Evolutionary conservation across 179 eudicot genomes (phyloP).

Genomic region (Silene noctiflora): DNA sequence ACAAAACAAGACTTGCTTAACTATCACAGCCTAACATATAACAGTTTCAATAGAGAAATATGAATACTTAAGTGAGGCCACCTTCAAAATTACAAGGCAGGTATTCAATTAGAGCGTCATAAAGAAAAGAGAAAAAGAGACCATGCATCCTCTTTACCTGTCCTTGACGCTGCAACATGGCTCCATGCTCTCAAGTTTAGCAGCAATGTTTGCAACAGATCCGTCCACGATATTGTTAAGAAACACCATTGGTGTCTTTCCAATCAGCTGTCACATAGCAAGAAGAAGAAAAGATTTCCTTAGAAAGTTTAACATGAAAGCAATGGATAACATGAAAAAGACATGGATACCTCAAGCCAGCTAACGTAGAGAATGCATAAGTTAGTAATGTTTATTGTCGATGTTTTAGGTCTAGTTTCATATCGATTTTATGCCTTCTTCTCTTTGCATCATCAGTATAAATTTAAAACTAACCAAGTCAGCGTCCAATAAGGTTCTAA

Average conservation of each 20-base stretch:
- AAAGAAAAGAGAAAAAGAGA: background rate
- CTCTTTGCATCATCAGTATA: background rate
- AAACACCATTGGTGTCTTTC: conserved; percentile 97
- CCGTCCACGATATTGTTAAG: conserved; percentile 74
- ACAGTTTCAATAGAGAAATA: background rate
- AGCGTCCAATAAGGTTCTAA: background rate
- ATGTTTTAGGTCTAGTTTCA: background rate
- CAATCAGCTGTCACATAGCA: conserved; percentile 66
- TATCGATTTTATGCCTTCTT: background rate
- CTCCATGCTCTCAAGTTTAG: conserved; percentile 99
- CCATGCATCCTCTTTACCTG: conserved; percentile 46
- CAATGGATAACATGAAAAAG: background rate
- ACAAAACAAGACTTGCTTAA: background rate
- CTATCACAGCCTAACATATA: background rate
- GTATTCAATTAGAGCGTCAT: background rate
- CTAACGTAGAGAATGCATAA: background rate
- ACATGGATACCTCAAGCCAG: conserved; percentile 2
- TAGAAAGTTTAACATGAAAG: background rate
- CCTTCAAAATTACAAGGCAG: background rate
- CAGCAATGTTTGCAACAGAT: conserved; percentile 88
- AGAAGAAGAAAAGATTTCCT: background rate
- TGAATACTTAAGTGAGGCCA: background rate
- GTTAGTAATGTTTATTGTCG: background rate
- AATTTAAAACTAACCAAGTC: background rate
- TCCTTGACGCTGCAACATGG: conserved; percentile 99